Percentiles rank a stretch among this genome's conserved stretches.
phyloP scores from a whole-genome alignment of 805 yeast genomes.

The Diddensiella transvaalensis region DNA sequence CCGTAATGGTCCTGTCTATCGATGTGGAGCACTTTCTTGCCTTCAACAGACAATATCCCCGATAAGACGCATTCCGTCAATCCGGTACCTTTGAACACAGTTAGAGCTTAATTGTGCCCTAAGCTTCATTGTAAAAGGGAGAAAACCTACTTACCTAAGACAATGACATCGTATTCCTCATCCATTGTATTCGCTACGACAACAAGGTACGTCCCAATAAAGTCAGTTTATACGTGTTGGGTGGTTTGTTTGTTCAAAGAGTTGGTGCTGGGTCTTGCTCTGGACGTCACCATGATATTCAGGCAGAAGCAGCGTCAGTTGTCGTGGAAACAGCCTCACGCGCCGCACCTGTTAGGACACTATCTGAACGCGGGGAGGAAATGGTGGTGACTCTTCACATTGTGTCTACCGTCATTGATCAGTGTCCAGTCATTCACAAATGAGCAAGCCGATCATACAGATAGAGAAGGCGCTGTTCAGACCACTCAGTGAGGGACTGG shows the following conservation, averaged over 20 bases:
- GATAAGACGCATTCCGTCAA: conserved; percentile 94
- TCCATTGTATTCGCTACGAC: conserved; percentile 53
- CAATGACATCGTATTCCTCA: conserved; percentile 95
- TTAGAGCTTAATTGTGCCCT: no score
- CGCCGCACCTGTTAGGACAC: no score
- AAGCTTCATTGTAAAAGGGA: no score
- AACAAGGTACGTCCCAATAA: neutral
- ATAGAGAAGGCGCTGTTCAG: conserved; percentile 14
- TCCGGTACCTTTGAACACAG: conserved; percentile 43
- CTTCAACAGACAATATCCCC: conserved; percentile 93
- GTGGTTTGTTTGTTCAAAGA: no score
- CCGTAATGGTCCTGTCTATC: conserved; percentile 97
- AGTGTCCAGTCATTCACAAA: neutral
- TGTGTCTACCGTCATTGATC: neutral
- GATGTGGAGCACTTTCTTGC: conserved; percentile 93
- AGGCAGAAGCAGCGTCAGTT: no score
- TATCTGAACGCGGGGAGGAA: no score
- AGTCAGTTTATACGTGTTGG: no score
- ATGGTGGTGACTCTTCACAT: neutral
- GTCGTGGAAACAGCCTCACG: no score
- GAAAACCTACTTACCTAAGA: conserved; percentile 56
- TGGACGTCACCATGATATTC: no score
- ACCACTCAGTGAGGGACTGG: conserved; percentile 9
- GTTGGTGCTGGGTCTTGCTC: no score
- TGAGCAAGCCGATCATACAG: conserved; percentile 1